phyloP scores from a whole-genome alignment of 225 moss, liverwort and hornwort species.

The Polytrichum formosum region DNA sequence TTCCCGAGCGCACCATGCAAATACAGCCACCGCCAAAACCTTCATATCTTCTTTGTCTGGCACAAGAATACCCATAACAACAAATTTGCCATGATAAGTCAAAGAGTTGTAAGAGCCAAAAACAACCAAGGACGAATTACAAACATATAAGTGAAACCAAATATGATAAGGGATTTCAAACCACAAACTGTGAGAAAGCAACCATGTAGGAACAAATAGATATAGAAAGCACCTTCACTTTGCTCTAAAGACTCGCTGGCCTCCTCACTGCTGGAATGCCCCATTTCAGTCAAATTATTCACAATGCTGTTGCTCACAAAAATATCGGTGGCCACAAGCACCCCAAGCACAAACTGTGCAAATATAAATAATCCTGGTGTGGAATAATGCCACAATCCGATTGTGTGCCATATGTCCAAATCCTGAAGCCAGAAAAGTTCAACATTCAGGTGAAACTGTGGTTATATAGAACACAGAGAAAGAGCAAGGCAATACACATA shows the following conservation, averaged over 20 bases:
- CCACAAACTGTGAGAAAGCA: not conserved
- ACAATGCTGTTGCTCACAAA: slow-evolving; percentile 48
- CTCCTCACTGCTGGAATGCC: slow-evolving; percentile 14
- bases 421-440: slow-evolving; percentile 18
- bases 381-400: slow-evolving; percentile 48
- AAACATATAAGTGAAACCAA: not conserved
- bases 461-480: not conserved
- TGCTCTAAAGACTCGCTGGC: slow-evolving; percentile 16
- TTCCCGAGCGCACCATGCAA: slow-evolving; percentile 41
- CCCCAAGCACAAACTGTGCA: slow-evolving; percentile 35
- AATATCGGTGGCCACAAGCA: slow-evolving; percentile 41
- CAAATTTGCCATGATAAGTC: not conserved
- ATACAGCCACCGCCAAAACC: slow-evolving; percentile 36
- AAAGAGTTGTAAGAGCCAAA: not conserved
- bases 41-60: slow-evolving; percentile 35
- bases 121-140: not conserved
- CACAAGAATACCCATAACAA: slow-evolving; percentile 6
- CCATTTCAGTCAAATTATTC: slow-evolving; percentile 28
- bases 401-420: slow-evolving; percentile 39
- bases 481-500: not conserved
- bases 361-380: slow-evolving; percentile 41
- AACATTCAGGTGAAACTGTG: no score
- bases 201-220: not conserved
- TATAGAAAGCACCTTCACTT: slow-evolving; percentile 12
- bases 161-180: not conserved